Base-by-base conservation (phyloP, 1,139 yeast genomes). In the Nematodospora anomalae region DNA sequence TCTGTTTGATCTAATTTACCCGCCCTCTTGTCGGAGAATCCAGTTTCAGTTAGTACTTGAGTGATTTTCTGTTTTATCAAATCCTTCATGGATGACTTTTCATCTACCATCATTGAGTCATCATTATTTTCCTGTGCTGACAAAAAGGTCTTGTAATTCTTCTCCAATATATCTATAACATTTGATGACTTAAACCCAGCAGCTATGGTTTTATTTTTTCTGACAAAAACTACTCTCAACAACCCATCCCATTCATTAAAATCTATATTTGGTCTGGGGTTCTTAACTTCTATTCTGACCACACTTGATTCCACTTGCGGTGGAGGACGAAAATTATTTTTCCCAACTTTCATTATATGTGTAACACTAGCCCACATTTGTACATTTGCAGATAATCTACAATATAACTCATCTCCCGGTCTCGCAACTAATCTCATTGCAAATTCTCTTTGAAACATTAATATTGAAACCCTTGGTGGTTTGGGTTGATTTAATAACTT, bases 301-400 rank as follows among this genome's bases (percentile, higher is more conserved):
- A 92, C 98, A 28, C 95, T 83, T 0, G 97, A 88, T 61, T 92
- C 99, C 42, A 92, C 99, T 60, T 92, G 92, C 40, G 99, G 99
- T 14, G 99, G 99, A 26, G 99, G 99, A 48, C 97, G 76, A 71
- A 92, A 92, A 57, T 92, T 92, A 60, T 94, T 94, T 57, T 81
- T 83, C 22, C 98, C 97, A 27, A 92, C 98, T 62, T 94, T 94
- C 99, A 92, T 92, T 40, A 92, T 87, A 61, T 92, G 98, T 6
- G 96, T 89, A 15, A 94, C 97, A 47, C 87, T 87, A 15, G 97
- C 96, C 97, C 98, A 92, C 97, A 92, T 90, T 57, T 92, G 98
- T 0, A 92, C 97, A 55, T 92, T 94, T 23, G 96, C 98, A 14
- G 95, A 83, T 40, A 92, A 72, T 52, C 99, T 76, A 61, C 97